Conservation (phyloP, 2,329 filamentous ascomycete genomes). For the Alternaria triticina region DNA sequence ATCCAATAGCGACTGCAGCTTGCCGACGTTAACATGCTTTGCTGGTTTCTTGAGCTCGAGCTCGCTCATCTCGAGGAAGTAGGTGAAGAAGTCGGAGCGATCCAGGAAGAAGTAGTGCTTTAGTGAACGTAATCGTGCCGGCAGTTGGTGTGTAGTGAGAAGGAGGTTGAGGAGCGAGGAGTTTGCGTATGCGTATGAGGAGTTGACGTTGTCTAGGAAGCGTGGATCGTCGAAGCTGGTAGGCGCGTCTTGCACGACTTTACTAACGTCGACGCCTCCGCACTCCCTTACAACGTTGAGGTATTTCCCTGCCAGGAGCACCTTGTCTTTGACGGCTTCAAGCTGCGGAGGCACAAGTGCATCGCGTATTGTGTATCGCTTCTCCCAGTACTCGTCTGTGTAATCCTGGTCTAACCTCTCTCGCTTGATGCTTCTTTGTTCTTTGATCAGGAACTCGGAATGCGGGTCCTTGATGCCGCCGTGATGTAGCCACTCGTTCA, state of each 20-base stretch:
- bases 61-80: slow-evolving; percentile 90
- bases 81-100: slow-evolving; percentile 96
- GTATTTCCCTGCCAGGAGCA: slow-evolving; percentile 94
- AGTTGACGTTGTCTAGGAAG: slow-evolving; percentile 95
- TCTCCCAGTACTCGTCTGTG: slow-evolving; percentile 99
- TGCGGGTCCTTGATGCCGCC: slow-evolving; percentile 95
- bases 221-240: slow-evolving; percentile 87
- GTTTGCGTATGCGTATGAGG: slow-evolving; percentile 93
- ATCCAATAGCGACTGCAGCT: slow-evolving; percentile 94
- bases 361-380: slow-evolving; percentile 92
- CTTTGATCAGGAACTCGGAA: slow-evolving; percentile 91
- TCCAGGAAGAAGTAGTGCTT: slow-evolving; percentile 99
- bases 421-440: slow-evolving; percentile 91
- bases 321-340: slow-evolving; percentile 89
- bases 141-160: slow-evolving; percentile 89
- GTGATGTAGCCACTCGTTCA: slow-evolving; percentile 98
- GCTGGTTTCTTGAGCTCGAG: slow-evolving; percentile 91
- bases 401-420: slow-evolving; percentile 95
- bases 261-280: slow-evolving; percentile 91
- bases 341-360: slow-evolving; percentile 91
- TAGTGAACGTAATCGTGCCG: slow-evolving; percentile 82
- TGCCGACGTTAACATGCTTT: slow-evolving; percentile 86
- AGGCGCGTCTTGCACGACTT: slow-evolving; percentile 86
- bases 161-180: slow-evolving; percentile 89
- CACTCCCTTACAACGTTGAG: slow-evolving; percentile 97